Conservation (phyloP, 495 filamentous ascomycete species). For the Xylaria nigripes region DNA sequence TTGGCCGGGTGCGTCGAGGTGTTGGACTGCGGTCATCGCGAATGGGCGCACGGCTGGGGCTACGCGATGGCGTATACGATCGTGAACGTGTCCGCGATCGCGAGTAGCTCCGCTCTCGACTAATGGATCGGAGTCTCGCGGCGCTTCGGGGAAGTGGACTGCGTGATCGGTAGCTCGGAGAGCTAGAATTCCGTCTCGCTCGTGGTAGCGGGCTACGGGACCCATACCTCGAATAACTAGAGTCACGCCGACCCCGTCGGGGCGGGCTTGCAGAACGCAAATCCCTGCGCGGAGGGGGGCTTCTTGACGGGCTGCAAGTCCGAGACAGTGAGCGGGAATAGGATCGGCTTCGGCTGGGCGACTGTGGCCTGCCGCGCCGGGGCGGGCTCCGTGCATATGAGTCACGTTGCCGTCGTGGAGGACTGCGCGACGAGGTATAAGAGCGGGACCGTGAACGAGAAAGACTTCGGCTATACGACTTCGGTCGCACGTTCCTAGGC, state of each 20-base stretch:
- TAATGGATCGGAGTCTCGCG: constrained; percentile 16
- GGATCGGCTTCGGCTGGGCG: constrained; percentile 11
- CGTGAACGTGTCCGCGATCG: constrained; percentile 12
- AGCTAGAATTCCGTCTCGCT: constrained; percentile 8
- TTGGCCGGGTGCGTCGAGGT: constrained; percentile 18
- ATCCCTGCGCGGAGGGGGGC: constrained; percentile 14
- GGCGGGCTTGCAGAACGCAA: constrained; percentile 16
- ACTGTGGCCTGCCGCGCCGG: not conserved
- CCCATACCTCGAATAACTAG: constrained; percentile 20
- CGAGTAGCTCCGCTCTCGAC: constrained; percentile 12
- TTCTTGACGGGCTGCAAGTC: constrained; percentile 9
- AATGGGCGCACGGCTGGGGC: constrained; percentile 17
- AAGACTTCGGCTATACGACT: constrained; percentile 35
- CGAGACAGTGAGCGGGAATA: constrained; percentile 12
- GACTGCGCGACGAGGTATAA: constrained; percentile 16
- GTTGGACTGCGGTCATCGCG: constrained; percentile 22
- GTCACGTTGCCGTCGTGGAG: constrained; percentile 7
- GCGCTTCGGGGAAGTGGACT: constrained; percentile 11
- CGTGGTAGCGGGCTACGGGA: constrained; percentile 20
- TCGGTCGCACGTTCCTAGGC: constrained; percentile 25
- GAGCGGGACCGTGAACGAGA: constrained; percentile 32
- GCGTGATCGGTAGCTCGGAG: constrained; percentile 10
- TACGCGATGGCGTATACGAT: constrained; percentile 20
- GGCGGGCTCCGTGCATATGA: constrained; percentile 9
- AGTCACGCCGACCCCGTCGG: constrained; percentile 11